Conservation (phyloP, 139 green algal species). For the Gonium pectorale region DNA sequence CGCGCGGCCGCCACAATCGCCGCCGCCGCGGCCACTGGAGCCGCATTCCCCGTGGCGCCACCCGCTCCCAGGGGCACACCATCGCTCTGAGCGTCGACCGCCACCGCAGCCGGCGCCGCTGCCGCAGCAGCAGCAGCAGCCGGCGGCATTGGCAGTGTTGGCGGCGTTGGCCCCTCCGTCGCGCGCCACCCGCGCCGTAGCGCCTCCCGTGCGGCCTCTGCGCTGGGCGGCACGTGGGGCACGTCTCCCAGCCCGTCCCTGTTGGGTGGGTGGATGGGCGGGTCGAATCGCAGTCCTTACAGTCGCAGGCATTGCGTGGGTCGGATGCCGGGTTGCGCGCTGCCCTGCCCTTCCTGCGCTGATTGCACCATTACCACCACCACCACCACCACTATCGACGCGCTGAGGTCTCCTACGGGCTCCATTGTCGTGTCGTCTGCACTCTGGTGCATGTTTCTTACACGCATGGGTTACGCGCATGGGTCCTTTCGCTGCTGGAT, state of each 20-base stretch:
- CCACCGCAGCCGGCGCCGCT: too few relatives aligned
- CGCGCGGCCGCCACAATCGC: slow-evolving; percentile 19
- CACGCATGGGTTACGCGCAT: too few relatives aligned
- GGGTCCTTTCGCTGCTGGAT: too few relatives aligned
- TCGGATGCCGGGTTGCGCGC: too few relatives aligned
- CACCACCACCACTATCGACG: too few relatives aligned
- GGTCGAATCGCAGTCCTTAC: neutral
- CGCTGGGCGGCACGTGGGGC: neutral
- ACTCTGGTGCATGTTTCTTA: too few relatives aligned
- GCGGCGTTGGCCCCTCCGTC: neutral
- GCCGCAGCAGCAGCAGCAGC: neutral
- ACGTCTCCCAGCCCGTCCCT: slow-evolving; percentile 32
- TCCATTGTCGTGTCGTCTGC: too few relatives aligned
- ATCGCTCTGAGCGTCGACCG: neutral
- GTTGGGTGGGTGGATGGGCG: neutral
- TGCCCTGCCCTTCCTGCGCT: too few relatives aligned
- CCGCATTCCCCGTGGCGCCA: neutral
- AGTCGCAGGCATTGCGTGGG: too few relatives aligned
- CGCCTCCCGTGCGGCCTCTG: neutral
- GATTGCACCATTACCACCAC: too few relatives aligned
- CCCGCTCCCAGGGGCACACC: too few relatives aligned
- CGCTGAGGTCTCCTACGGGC: too few relatives aligned
- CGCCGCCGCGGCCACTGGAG: neutral
- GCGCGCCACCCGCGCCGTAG: neutral
- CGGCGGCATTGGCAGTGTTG: neutral